Evolutionary conservation across 306 rosid genomes (phyloP), one percentile per base, ranked within the genome.

Genomic region (Crotalaria pallida): DNA sequence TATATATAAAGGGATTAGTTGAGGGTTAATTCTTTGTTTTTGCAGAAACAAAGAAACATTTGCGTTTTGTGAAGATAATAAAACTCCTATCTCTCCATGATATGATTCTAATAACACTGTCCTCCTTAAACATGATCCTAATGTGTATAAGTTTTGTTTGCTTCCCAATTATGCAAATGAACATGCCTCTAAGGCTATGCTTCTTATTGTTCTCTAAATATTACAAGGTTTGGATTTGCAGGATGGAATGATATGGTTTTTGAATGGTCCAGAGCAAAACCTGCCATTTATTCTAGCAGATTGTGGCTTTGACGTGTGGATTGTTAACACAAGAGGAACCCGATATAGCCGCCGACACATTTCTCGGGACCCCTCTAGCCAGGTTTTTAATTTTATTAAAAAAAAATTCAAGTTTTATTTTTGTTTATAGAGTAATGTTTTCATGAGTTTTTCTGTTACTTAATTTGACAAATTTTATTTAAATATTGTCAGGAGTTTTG

Each of bases 221-320:
- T 10, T 17, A 24, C 15, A 6, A 38, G 50, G 13, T 11, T 1
- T 6, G 11, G 47, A 2, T 34, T 2, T 81, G 82, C 77, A 89
- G 98, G 98, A 90, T 66, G 97, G 92, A 49, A 59, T 77, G 61
- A 36, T 91, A 18, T 90, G 96, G 94, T 36, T 93, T 27, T 3
- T 84, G 26, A 87, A 85, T 69, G 33, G 82, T 3, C 92, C 96
- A 1, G 82, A 84, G 1, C 86, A 78, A 62, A 81, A 84, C 80
- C 58, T 92, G 36, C 97, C 97, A 5, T 16, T 92, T 85, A 83
- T 84, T 77, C 75, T 92, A 13, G 94, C 92, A 0, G 94, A 92
- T 23, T 57, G 66, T 5, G 97, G 94, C 3, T 89, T 69, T 18
- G 98, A 93, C 22, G 96, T 90, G 16, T 93, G 97, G 97, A 81